These are phyloP conservation scores for Petrea volubilis DNA, from an alignment of 257 asterid genomes.

Conservation along the genomic window DNA sequence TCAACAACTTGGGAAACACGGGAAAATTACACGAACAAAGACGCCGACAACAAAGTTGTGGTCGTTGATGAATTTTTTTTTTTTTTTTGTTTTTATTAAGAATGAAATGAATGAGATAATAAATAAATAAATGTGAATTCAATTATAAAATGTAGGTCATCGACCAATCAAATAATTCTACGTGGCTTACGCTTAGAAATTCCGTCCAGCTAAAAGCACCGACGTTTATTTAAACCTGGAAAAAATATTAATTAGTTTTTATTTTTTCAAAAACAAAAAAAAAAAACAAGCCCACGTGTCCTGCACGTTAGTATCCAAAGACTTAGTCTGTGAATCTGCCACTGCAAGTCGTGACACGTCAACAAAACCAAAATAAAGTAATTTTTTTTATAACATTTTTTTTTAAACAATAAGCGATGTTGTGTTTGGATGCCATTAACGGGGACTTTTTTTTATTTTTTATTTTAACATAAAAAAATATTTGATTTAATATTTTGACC, in stretches of 20 bases:
- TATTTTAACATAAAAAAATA: too few relatives aligned
- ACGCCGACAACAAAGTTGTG: background rate
- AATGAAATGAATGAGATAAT: background rate
- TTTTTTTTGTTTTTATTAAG: background rate
- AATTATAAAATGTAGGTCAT: background rate
- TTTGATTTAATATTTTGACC: too few relatives aligned
- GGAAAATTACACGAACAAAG: background rate
- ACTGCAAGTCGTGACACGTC: constrained; percentile 19
- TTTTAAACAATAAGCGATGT: too few relatives aligned
- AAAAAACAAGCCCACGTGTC: constrained; percentile 24
- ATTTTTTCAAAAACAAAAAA: too few relatives aligned
- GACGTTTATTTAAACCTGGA: constrained; percentile 10
- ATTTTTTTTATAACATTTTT: too few relatives aligned
- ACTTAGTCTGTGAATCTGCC: too few relatives aligned
- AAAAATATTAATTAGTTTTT: background rate
- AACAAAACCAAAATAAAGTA: background rate
- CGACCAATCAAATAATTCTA: background rate
- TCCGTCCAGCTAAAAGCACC: constrained; percentile 5
- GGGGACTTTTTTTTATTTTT: too few relatives aligned
- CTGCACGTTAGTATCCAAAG: constrained; percentile 10
- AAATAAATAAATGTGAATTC: background rate
- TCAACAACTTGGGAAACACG: background rate
- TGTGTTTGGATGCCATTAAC: too few relatives aligned
- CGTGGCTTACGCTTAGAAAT: background rate
- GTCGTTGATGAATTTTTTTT: background rate